Evolutionary conservation across 2,329 filamentous ascomycete species (phyloP), one percentile per base, ranked within the genome.

Genomic region (Plenodomus tracheiphilus): DNA sequence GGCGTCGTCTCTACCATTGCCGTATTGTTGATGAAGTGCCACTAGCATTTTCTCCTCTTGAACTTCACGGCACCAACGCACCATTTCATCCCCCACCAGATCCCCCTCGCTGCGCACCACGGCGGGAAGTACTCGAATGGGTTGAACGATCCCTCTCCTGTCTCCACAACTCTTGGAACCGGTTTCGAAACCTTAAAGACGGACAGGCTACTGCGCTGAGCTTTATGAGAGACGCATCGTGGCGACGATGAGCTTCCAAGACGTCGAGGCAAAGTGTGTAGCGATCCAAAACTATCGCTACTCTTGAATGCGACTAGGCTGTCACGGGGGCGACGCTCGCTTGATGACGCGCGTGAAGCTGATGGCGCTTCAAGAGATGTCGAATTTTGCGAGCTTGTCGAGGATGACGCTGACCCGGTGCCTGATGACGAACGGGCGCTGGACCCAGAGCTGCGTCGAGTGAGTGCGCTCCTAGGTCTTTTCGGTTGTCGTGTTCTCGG

Each of bases 61-160:
- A 15, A 21, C 30, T 10, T n/a, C 21, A 16, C 28, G 2, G 28
- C 25, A 22, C 17, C 22, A 20, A 48, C 6, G 22, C 40, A 51
- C 45, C 49, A 44, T 11, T 41, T 41, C 25, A 47, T 22, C 17
- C 35, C 44, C 18, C 22, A 16, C 44, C 44, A 51, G 17, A 43
- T 9, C 16, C 43, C 39, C 21, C 39, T 47, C 2, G 38, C 41
- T n/a, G 30, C 44, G 5, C 30, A 7, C 32, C 36, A 51, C 8
- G 43, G 4, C 18, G 49, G 22, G 13, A 51, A 41, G 15, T 48
- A 48, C 22, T 47, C 37, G 20, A 48, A 22, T 0, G 34, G 35
- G 39, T 42, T 28, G 18, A 35, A 40, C 15, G 16, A 11, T 35
- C 32, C 32, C 35, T 16, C 4, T n/a, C 35, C 35, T 20, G 6